Evolutionary conservation across 2,329 filamentous ascomycete species (phyloP).

Genomic region (Sporothrix brunneoviolacea): DNA sequence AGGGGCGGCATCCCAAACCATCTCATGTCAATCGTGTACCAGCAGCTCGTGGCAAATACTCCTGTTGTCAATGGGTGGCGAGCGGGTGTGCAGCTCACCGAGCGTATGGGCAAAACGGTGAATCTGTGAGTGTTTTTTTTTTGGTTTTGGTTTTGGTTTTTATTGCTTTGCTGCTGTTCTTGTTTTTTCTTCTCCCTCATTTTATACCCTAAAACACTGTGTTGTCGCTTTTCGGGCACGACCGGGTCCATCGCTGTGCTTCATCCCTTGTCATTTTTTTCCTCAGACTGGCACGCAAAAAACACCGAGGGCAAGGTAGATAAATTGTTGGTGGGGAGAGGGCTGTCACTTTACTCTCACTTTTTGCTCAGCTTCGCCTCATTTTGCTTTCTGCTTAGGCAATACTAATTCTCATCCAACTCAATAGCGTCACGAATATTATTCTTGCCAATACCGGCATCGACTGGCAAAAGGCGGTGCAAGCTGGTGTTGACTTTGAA

Average conservation of each 20-base stretch:
- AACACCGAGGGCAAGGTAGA: too few relatives aligned
- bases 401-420: background rate
- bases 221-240: too few relatives aligned
- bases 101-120: conserved; percentile 38
- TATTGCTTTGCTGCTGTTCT: background rate
- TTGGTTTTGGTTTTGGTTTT: background rate
- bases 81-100: conserved; percentile 28
- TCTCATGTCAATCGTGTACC: conserved; percentile 26
- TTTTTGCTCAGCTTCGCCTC: too few relatives aligned
- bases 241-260: background rate
- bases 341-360: too few relatives aligned
- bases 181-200: background rate
- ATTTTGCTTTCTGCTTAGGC: background rate
- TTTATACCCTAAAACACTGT: background rate
- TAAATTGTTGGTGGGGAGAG: too few relatives aligned
- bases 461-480: conserved; percentile 36
- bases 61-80: conserved; percentile 34
- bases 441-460: conserved; percentile 37
- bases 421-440: conserved; percentile 43
- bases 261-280: background rate
- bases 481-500: conserved; percentile 41
- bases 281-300: too few relatives aligned
- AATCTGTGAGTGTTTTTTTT: conserved; percentile 33
- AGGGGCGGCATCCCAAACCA: conserved; percentile 34
- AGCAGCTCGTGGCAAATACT: conserved; percentile 24